Conservation (phyloP, 306 rosid genomes). For the Gynostemma pentaphyllum region DNA sequence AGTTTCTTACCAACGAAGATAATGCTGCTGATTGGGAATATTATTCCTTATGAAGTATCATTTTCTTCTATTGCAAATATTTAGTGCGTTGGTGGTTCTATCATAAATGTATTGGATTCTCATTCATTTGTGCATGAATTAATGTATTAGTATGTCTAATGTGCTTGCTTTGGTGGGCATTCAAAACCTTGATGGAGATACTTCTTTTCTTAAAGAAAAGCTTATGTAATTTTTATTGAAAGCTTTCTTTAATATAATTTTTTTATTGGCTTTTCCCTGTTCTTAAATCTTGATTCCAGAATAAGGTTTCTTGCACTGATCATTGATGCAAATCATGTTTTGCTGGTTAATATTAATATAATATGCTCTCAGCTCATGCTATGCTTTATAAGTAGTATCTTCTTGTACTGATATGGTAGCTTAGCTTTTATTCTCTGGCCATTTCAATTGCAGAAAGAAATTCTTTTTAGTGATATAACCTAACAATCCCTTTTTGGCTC, state of each 20-base stretch:
- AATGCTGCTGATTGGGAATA: slow-evolving; percentile 55
- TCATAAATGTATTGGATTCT: slow-evolving; percentile 43
- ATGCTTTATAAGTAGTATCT: neutral
- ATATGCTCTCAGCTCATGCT: slow-evolving; percentile 4
- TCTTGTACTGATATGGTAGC: neutral
- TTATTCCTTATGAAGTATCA: slow-evolving; percentile 46
- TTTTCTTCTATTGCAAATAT: slow-evolving; percentile 29
- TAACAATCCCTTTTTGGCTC: neutral
- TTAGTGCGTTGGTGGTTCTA: slow-evolving; percentile 39
- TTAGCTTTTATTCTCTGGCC: slow-evolving; percentile 4
- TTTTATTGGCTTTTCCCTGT: slow-evolving; percentile 15
- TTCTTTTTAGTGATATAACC: neutral
- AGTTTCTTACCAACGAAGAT: slow-evolving; percentile 50
- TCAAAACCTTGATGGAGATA: slow-evolving; percentile 54
- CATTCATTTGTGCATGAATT: slow-evolving; percentile 31
- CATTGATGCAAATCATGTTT: slow-evolving; percentile 2
- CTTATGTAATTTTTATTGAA: slow-evolving; percentile 9
- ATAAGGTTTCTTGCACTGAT: slow-evolving; percentile 44
- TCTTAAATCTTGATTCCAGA: slow-evolving; percentile 32
- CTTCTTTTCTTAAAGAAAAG: slow-evolving; percentile 17
- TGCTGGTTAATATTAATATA: neutral
- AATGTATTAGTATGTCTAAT: slow-evolving; percentile 33
- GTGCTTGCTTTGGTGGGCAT: slow-evolving; percentile 70
- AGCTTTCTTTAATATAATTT: slow-evolving; percentile 19
- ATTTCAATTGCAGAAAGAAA: slow-evolving; percentile 1